phyloP scores from a whole-genome alignment of 768 basidiomycete species.

The Mycena alexandri region DNA sequence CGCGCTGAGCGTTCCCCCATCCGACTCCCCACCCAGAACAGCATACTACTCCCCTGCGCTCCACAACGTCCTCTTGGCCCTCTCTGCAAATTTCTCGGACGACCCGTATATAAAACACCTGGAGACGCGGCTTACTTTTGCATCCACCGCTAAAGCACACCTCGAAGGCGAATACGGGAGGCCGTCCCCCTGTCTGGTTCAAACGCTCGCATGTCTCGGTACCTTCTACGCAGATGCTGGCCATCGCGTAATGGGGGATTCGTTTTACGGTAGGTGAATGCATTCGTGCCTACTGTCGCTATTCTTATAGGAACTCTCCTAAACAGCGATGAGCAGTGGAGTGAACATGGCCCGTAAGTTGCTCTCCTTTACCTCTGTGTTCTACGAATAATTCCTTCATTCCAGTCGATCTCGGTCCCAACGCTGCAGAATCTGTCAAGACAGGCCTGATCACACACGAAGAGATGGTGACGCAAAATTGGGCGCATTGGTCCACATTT shows the following conservation, averaged over 20 bases:
- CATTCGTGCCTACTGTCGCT: no score
- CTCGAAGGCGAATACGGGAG: constrained; percentile 37
- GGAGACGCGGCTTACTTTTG: constrained; percentile 33
- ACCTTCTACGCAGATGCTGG: constrained; percentile 37
- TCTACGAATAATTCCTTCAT: neutral
- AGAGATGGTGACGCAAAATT: constrained; percentile 54
- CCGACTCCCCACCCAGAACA: constrained; percentile 42
- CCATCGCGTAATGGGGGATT: constrained; percentile 35
- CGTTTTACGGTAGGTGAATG: constrained; percentile 32
- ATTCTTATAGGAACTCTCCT: neutral
- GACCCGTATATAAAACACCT: constrained; percentile 37
- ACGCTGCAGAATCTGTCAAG: constrained; percentile 54
- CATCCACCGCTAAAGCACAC: constrained; percentile 24
- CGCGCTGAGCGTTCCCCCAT: constrained; percentile 45
- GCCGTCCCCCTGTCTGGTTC: constrained; percentile 40
- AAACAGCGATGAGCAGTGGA: constrained; percentile 21
- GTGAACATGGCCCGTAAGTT: constrained; percentile 27
- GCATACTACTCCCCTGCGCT: constrained; percentile 65
- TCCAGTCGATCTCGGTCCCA: constrained; percentile 55
- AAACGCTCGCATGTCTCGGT: constrained; percentile 38
- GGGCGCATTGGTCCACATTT: constrained; percentile 58
- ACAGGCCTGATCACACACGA: constrained; percentile 50
- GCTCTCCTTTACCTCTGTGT: neutral
- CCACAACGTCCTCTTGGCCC: constrained; percentile 60
- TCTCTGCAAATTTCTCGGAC: constrained; percentile 38